Conservation (phyloP, 768 basidiomycete genomes). For the Kwoniella pini region DNA sequence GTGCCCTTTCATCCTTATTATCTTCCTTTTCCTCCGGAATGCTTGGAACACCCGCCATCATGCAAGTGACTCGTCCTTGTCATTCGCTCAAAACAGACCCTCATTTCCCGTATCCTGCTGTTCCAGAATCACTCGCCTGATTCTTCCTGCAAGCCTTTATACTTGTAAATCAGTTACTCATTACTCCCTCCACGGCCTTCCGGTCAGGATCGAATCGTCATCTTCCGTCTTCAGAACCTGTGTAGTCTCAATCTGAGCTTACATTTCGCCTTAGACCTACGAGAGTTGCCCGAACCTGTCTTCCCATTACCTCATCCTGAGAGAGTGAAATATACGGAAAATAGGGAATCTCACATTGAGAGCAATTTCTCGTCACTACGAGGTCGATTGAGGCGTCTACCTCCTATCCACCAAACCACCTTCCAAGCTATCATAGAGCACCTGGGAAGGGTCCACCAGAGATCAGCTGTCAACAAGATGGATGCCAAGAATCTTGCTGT, state of each 20-base stretch:
- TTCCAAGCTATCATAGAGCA: conserved; percentile 80
- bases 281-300: conserved; percentile 85
- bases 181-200: too few relatives aligned
- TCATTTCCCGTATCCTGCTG: too few relatives aligned
- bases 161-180: too few relatives aligned
- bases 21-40: too few relatives aligned
- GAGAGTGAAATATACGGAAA: conserved; percentile 75
- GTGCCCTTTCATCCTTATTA: neutral
- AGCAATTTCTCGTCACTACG: conserved; percentile 75
- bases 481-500: conserved; percentile 86
- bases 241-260: too few relatives aligned
- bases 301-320: conserved; percentile 80
- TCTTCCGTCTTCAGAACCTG: too few relatives aligned
- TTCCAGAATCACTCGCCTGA: too few relatives aligned
- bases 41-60: too few relatives aligned
- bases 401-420: conserved; percentile 79
- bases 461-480: conserved; percentile 83
- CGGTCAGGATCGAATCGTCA: too few relatives aligned
- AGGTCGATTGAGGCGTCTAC: conserved; percentile 81
- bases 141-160: too few relatives aligned
- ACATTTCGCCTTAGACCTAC: conserved; percentile 61
- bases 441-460: conserved; percentile 68
- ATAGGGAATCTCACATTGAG: conserved; percentile 69
- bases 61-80: too few relatives aligned
- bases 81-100: too few relatives aligned